Percentiles rank a stretch among this genome's conserved stretches.
These are phyloP conservation scores for Metschnikowia vanudenii DNA, from an alignment of 805 yeast species.

Conservation along the genomic window DNA sequence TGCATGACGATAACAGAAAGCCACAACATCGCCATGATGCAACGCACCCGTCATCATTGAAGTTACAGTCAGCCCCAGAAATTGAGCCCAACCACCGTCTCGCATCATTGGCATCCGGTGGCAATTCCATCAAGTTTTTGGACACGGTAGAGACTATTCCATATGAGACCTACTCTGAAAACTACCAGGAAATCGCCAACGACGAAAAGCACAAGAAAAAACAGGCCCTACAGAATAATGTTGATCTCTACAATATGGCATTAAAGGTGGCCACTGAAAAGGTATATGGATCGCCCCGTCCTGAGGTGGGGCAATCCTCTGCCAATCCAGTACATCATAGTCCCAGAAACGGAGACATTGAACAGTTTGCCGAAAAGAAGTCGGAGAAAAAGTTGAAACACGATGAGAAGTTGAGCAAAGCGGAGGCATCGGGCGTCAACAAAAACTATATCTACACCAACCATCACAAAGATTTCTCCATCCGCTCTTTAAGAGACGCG, in stretches of 20 bases:
- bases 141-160: slow-evolving; percentile 41
- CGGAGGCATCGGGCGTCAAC: slow-evolving; percentile 17
- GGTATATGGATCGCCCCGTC: slow-evolving; percentile 45
- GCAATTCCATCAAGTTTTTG: slow-evolving; percentile 37
- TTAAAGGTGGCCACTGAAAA: slow-evolving; percentile 53
- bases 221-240: slow-evolving; percentile 32
- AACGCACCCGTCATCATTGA: neutral
- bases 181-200: slow-evolving; percentile 8
- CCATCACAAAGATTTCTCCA: slow-evolving; percentile 18
- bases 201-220: slow-evolving; percentile 14
- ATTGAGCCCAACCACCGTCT: slow-evolving; percentile 9
- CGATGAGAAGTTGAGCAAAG: slow-evolving; percentile 12
- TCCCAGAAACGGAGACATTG: slow-evolving; percentile 1
- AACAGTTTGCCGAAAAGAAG: slow-evolving; percentile 10
- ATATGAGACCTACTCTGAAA: slow-evolving; percentile 4
- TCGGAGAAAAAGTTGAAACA: slow-evolving; percentile 15
- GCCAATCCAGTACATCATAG: neutral
- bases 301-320: neutral
- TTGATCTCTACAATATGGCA: slow-evolving; percentile 56
- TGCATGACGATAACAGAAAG: neutral
- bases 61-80: slow-evolving; percentile 8
- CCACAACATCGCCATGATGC: neutral
- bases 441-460: slow-evolving; percentile 18
- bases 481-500: slow-evolving; percentile 15
- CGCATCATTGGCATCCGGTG: slow-evolving; percentile 23